Evolutionary conservation across 1,139 yeast genomes (phyloP), one percentile per base, ranked within the genome.

Genomic region (Lodderomyces theae): DNA sequence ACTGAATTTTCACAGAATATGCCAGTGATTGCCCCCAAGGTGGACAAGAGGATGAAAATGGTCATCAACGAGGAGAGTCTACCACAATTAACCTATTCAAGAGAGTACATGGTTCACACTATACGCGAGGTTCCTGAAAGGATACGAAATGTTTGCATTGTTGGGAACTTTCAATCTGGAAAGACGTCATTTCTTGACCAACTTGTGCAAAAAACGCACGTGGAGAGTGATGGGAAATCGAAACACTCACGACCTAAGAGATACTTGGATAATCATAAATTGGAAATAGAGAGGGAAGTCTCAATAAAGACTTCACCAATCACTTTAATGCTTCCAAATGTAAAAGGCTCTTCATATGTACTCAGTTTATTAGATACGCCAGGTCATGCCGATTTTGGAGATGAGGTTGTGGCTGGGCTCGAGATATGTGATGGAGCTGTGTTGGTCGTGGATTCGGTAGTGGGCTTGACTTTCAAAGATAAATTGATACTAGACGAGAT

Each of bases 141-240:
- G 50, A 72, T 84, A 19, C 72, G 95, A 42, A 90, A 86, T 57
- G 64, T 90, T n/a, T 86, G 92, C 0, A 49, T 94, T 1, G 79
- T 83, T n/a, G 98, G 98, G 0, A 78, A 80, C 39, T 56, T 86
- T 2, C 87, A 87, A 52, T 80, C 86, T n/a, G 98, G 99, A 2
- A 92, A 94, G 61, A 86, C 97, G 0, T 71, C 88, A 0, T 62
- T 90, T 1, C 50, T 86, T n/a, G 96, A 89, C 56, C 61, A 77
- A 63, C 60, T 90, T 24, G 78, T 88, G 0, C 51, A 65, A 4
- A 80, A 81, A 41, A 80, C 95, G 0, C 96, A 88, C 56, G 43
- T 54, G 1, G 50, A 58, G 4, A 49, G 63, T 4, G 48, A 72
- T 7, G 57, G 61, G 4, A 56, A 61, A 11, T 44, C 57, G 4